These are phyloP conservation scores for Coemansia erecta DNA, from an alignment of 192 early-diverging fungal species.

Conservation along the genomic window DNA sequence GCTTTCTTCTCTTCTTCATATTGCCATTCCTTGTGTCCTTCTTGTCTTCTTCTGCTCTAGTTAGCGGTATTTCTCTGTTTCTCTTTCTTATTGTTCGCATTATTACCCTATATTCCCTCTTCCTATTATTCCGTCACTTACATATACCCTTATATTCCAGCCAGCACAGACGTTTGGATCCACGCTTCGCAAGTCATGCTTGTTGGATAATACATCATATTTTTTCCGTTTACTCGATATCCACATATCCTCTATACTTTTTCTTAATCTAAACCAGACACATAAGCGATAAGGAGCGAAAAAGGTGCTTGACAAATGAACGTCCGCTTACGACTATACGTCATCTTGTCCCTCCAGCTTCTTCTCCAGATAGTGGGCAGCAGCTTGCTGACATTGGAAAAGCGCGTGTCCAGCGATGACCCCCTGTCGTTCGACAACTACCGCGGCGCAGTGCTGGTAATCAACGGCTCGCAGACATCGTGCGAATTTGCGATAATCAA, in stretches of 20 bases:
- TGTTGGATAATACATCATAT: too few relatives aligned
- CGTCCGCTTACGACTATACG: not conserved
- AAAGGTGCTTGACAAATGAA: not conserved
- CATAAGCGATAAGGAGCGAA: too few relatives aligned
- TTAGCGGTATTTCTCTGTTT: not conserved
- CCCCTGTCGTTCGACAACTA: not conserved
- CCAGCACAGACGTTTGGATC: too few relatives aligned
- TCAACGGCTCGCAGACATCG: constrained; percentile 19
- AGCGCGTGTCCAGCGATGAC: not conserved
- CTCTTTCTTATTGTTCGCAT: not conserved
- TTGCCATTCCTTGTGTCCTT: not conserved
- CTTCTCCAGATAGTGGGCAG: not conserved
- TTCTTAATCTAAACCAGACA: too few relatives aligned
- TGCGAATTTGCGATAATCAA: constrained; percentile 24
- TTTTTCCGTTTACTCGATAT: too few relatives aligned
- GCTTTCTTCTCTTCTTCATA: not conserved
- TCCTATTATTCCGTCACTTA: not conserved
- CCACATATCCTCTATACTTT: too few relatives aligned
- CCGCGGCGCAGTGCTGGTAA: constrained; percentile 18
- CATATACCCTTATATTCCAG: too few relatives aligned
- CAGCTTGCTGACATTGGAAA: not conserved
- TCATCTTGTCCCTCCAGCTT: not conserved
- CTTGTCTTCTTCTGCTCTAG: not conserved
- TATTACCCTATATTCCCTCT: not conserved
- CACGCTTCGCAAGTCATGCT: too few relatives aligned